These are phyloP conservation scores for Tricholomella constricta DNA, from an alignment of 768 basidiomycete species.

Conservation along the genomic window DNA sequence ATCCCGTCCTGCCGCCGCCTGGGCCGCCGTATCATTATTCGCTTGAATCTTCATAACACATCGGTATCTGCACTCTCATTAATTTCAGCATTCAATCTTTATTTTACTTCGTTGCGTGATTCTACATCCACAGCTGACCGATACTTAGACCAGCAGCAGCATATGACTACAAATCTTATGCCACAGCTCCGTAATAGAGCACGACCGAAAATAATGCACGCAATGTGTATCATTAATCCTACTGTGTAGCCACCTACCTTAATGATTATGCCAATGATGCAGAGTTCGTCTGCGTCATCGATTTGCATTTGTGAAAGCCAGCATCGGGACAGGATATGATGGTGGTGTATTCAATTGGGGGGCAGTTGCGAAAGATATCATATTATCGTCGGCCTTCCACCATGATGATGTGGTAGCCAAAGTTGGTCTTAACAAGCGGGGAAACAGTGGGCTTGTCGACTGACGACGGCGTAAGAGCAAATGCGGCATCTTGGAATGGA, in stretches of 20 bases:
- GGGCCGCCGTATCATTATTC: constrained; percentile 22
- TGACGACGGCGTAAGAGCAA: constrained; percentile 75
- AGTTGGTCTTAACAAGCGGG: constrained; percentile 76
- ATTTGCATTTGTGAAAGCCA: no score
- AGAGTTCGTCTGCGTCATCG: no score
- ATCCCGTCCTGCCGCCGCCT: constrained; percentile 18
- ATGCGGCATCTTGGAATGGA: constrained; percentile 89
- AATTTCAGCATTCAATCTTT: neutral
- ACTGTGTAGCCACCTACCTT: no score
- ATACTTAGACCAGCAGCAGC: neutral
- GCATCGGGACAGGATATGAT: neutral
- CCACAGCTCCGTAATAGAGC: neutral
- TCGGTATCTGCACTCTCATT: neutral
- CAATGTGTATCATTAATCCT: neutral
- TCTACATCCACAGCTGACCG: neutral
- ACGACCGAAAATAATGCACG: neutral
- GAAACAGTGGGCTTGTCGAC: constrained; percentile 77
- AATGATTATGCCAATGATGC: neutral
- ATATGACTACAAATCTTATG: neutral
- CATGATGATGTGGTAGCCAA: constrained; percentile 91
- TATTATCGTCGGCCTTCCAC: constrained; percentile 74
- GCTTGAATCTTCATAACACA: constrained; percentile 9
- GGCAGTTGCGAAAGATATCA: neutral
- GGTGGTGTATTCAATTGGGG: neutral
- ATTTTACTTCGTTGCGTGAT: neutral